Conservation (phyloP, 768 basidiomycete species). For the Heimioporus sp. region DNA sequence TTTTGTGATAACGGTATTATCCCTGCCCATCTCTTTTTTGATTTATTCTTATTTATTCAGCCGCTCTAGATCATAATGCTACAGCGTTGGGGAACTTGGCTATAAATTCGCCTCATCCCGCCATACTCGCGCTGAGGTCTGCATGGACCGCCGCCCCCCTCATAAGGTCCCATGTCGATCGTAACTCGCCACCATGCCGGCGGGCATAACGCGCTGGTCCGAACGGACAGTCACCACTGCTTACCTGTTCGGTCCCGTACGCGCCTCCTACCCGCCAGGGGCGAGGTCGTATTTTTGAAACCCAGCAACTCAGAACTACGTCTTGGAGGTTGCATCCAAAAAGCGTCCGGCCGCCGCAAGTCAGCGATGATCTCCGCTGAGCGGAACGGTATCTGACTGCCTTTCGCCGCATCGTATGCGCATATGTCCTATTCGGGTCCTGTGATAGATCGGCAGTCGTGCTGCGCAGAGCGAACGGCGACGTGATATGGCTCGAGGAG, state of each 20-base stretch:
- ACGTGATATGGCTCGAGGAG: no score
- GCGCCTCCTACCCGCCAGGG: background rate
- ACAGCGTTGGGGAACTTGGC: no score
- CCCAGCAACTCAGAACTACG: conserved; percentile 4
- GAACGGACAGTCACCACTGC: background rate
- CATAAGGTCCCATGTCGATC: background rate
- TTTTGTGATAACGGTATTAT: no score
- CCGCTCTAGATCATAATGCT: no score
- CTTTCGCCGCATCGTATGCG: no score
- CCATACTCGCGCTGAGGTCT: background rate
- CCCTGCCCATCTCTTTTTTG: no score
- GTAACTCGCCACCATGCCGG: background rate
- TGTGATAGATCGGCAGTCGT: no score
- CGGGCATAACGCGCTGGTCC: background rate
- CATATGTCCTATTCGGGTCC: no score
- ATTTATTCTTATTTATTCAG: no score
- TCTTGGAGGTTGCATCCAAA: background rate
- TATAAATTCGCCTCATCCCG: no score
- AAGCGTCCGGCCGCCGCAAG: background rate
- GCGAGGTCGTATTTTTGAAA: background rate
- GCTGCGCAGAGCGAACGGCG: no score
- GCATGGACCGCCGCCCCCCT: background rate
- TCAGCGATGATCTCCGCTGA: conserved; percentile 6
- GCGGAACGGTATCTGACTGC: conserved; percentile 13
- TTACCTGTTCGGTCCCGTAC: background rate